Base-by-base conservation (phyloP, 495 filamentous ascomycete species). In the Thermothielavioides terrestris region DNA sequence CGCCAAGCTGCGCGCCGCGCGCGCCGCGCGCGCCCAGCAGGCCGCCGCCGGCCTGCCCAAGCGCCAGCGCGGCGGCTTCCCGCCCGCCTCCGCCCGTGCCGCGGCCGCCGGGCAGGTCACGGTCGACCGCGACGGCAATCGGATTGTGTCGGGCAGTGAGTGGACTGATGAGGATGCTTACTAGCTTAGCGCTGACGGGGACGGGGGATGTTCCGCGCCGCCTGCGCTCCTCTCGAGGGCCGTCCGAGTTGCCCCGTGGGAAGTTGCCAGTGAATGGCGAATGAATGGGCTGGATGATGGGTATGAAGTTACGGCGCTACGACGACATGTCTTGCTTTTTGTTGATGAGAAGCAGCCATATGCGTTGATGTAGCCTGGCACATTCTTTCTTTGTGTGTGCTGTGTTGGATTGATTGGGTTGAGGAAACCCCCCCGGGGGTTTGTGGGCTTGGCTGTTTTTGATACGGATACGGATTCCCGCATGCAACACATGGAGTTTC, bases 1-100 rank as follows among this genome's bases (percentile, higher is more conserved):
- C 59, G 82, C 85, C 50, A 88, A 84, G 61, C 65, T 88, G 46
- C 75, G 81, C 48, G 80, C 82, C 20, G 82, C 83, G 11, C 62
- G 67, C 21, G 48, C 52, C 1, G n/a, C n/a, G n/a, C n/a, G n/a
- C n/a, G n/a, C n/a, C n/a, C n/a, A n/a, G n/a, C n/a, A n/a, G n/a
- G n/a, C n/a, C n/a, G n/a, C n/a, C n/a, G n/a, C n/a, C n/a, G n/a
- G n/a, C n/a, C n/a, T n/a, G n/a, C n/a, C n/a, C n/a, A 74, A 73
- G 59, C 65, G 69, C 38, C 56, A 61, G n/a, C 62, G 71, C 15
- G 72, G 71, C n/a, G n/a, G n/a, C 1, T 30, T 75, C 12, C 68
- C 68, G 23, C 63, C 69, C 8, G 17, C 63, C 4, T 63, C 67
- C 46, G n/a, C n/a, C n/a, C n/a, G n/a, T n/a, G n/a, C n/a, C n/a